A percentile compares a stretch with the other conserved stretches of the same genome.
phyloP scores from a whole-genome alignment of 306 rosid species.

The Aeschynomene evenia region DNA sequence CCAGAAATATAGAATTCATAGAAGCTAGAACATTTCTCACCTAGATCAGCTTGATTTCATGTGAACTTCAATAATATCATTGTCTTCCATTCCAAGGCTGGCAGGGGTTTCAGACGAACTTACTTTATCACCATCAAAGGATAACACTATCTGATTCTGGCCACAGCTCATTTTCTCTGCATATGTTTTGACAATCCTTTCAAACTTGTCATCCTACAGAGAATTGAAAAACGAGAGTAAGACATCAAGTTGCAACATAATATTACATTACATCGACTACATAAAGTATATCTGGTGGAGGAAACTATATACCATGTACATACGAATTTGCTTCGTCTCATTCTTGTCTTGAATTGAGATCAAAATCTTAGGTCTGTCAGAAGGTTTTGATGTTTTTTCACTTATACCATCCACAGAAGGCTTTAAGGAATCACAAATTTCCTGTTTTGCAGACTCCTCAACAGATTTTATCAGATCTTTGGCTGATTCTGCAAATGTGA shows the following conservation, averaged over 20 bases:
- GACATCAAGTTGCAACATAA: background rate
- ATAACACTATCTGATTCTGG: slow-evolving; percentile 49
- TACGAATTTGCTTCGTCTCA: slow-evolving; percentile 64
- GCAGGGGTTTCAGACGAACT: slow-evolving; percentile 62
- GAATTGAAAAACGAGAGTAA: slow-evolving; percentile 17
- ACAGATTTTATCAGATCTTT: slow-evolving; percentile 46
- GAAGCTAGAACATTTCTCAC: slow-evolving; percentile 33
- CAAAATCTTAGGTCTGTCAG: slow-evolving; percentile 67
- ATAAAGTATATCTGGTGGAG: background rate
- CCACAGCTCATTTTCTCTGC: slow-evolving; percentile 68
- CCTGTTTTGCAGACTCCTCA: slow-evolving; percentile 60
- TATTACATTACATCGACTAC: background rate
- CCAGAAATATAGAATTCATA: background rate
- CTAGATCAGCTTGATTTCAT: slow-evolving; percentile 55
- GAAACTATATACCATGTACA: slow-evolving; percentile 62
- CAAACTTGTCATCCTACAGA: slow-evolving; percentile 82
- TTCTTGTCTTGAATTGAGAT: slow-evolving; percentile 76
- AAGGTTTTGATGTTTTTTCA: slow-evolving; percentile 44
- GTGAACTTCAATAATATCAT: slow-evolving; percentile 81
- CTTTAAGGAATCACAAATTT: slow-evolving; percentile 31
- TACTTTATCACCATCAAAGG: slow-evolving; percentile 86
- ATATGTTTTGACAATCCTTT: slow-evolving; percentile 70
- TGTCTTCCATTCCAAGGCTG: slow-evolving; percentile 77
- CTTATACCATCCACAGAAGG: slow-evolving; percentile 34
- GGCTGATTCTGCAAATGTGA: slow-evolving; percentile 64